Evolutionary conservation across 441 rosid genomes (phyloP), one percentile per base, ranked within the genome.

Genomic region (Eutrema salsugineum): DNA sequence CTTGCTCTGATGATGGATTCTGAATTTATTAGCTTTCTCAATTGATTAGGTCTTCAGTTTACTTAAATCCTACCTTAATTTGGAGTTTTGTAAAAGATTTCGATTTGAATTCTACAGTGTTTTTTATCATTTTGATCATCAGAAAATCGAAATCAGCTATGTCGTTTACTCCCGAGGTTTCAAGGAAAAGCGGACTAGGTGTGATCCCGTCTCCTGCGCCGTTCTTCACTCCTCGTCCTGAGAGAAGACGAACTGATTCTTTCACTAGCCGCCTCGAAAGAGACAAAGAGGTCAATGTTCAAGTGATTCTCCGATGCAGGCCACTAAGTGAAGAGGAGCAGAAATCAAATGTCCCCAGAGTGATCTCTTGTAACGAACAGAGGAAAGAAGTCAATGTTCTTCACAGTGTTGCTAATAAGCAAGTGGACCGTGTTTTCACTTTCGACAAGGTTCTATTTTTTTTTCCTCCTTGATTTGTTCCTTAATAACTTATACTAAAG

Each of bases 301-400:
- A 94, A 78, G 99, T 94, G 20, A 77, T 94, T 53, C 87, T 90
- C 2, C 65, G 99, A 50, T 91, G 97, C 92, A 91, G 94, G 83
- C 97, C 97, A 8, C 28, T 87, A 4, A 86, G 79, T 12, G 98
- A 91, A 10, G 98, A 94, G 5, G 98, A 94, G 76, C 92, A 88
- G 77, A 88, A 78, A 77, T 60, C 71, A 8, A 91, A 83, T 69
- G 88, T 88, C 11, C 68, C 89, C 1, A 88, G 49, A 77, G 93
- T 66, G 32, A 81, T 93, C 24, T 79, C 89, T 9, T 93, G 96
- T 77, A 91, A 81, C 68, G 98, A 93, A 42, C 79, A 70, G 28
- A 88, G 79, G 71, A 84, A 83, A 82, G 98, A 93, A 79, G 98
- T 88, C 44, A 83, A 83, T 61, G 92, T 88, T 67, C 36, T 84